These are phyloP conservation scores for Cucumis variabilis DNA, from an alignment of 331 rosid genomes.

Conservation along the genomic window DNA sequence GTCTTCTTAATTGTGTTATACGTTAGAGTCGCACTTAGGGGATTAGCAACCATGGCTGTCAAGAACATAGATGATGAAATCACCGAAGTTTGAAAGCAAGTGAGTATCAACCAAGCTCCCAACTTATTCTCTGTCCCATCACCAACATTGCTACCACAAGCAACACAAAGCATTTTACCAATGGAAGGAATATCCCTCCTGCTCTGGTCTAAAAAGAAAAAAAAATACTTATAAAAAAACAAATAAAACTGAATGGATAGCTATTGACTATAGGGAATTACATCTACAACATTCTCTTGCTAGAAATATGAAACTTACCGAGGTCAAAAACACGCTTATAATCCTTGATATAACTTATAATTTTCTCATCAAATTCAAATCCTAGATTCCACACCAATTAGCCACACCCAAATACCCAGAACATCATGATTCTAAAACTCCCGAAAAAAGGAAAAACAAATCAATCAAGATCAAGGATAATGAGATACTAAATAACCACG, in stretches of 20 bases:
- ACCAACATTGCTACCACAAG: conserved; percentile 94
- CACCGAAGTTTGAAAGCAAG: conserved; percentile 96
- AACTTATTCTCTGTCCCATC: conserved; percentile 83
- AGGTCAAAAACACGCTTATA: conserved; percentile 93
- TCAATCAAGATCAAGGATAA: neutral
- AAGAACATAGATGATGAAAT: conserved; percentile 96
- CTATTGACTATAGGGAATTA: neutral
- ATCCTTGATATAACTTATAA: conserved; percentile 83
- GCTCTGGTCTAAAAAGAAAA: conserved; percentile 59
- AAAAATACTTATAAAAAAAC: neutral
- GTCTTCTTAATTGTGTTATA: conserved; percentile 76
- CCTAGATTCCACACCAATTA: conserved; percentile 98
- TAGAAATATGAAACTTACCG: conserved; percentile 49
- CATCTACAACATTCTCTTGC: neutral
- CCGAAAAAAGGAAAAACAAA: conserved; percentile 39
- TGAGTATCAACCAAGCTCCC: conserved; percentile 97
- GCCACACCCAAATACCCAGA: conserved; percentile 98
- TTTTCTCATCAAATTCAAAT: conserved; percentile 81
- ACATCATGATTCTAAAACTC: conserved; percentile 64
- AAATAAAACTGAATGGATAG: neutral
- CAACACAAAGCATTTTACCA: conserved; percentile 89
- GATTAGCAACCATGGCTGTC: conserved; percentile 99
- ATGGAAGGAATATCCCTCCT: conserved; percentile 88
- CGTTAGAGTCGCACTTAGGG: conserved; percentile 81
- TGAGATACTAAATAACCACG: too few species aligned